Conservation (phyloP, 441 rosid genomes). For the Erysimum pusillum region DNA sequence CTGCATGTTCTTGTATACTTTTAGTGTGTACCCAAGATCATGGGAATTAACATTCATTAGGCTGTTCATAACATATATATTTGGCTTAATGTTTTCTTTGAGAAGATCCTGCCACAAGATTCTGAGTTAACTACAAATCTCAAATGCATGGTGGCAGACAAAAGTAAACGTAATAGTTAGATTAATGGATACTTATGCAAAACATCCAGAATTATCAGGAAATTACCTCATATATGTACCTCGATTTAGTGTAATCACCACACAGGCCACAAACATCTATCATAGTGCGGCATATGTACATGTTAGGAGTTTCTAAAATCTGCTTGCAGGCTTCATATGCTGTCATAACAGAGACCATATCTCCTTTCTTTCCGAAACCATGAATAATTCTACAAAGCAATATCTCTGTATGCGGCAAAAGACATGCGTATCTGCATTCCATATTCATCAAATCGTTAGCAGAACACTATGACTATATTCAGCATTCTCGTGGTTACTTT, state of each 20-base stretch:
- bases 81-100: conserved; percentile 67
- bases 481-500: conserved; percentile 17
- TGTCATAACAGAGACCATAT: conserved; percentile 74
- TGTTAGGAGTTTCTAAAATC: conserved; percentile 64
- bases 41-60: conserved; percentile 93
- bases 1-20: conserved; percentile 77
- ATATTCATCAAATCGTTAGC: conserved; percentile 38
- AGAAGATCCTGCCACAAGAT: conserved; percentile 74
- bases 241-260: conserved; percentile 76
- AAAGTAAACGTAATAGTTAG: conserved; percentile 31
- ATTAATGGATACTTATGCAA: conserved; percentile 12
- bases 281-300: conserved; percentile 78
- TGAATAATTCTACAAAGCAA: conserved; percentile 69
- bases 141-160: conserved; percentile 17
- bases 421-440: conserved; percentile 74
- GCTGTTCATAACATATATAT: conserved; percentile 85
- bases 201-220: conserved; percentile 30
- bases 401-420: conserved; percentile 71
- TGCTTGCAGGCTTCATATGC: conserved; percentile 75
- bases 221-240: conserved; percentile 84
- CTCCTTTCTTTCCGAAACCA: conserved; percentile 82
- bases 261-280: conserved; percentile 87
- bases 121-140: conserved; percentile 21
- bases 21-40: conserved; percentile 75
- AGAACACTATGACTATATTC: background rate